Conservation (phyloP, 1,284 basidiomycete species). For the Malassezia obtusa region DNA sequence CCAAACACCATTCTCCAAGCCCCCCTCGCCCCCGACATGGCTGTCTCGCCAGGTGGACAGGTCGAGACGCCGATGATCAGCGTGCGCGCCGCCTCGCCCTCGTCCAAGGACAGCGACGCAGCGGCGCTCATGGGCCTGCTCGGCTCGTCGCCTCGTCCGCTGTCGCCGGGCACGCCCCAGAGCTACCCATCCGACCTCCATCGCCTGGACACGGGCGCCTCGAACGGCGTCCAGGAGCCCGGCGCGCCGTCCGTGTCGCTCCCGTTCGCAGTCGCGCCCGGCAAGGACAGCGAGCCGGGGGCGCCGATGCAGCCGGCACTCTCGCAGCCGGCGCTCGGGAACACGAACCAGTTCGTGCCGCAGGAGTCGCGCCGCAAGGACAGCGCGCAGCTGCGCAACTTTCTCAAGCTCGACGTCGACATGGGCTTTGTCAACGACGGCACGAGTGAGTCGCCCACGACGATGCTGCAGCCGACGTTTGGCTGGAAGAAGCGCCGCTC, state of each 20-base stretch:
- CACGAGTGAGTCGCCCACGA: constrained; percentile 12
- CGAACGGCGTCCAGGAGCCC: no score
- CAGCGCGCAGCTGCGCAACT: constrained; percentile 1
- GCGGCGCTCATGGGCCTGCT: not conserved
- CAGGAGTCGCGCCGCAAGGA: not conserved
- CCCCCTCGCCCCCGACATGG: not conserved
- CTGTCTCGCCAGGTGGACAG: not conserved
- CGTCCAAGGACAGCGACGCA: not conserved
- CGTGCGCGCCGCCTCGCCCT: constrained; percentile 1
- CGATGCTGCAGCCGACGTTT: constrained; percentile 8
- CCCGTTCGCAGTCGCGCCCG: not conserved
- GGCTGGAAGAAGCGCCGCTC: constrained; percentile 17
- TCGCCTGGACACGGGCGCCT: no score
- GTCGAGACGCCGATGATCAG: not conserved
- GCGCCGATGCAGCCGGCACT: not conserved
- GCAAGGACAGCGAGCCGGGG: not conserved
- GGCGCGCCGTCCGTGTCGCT: no score
- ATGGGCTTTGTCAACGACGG: constrained; percentile 13
- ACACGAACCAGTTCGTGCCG: not conserved
- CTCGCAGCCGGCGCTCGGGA: not conserved
- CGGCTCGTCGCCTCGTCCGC: not conserved
- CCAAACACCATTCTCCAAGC: not conserved
- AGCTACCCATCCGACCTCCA: no score
- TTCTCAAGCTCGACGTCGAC: constrained; percentile 16
- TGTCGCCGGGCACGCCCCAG: no score